These are phyloP conservation scores for Fusarium camptoceras DNA, from an alignment of 2,329 filamentous ascomycete species.

Conservation along the genomic window DNA sequence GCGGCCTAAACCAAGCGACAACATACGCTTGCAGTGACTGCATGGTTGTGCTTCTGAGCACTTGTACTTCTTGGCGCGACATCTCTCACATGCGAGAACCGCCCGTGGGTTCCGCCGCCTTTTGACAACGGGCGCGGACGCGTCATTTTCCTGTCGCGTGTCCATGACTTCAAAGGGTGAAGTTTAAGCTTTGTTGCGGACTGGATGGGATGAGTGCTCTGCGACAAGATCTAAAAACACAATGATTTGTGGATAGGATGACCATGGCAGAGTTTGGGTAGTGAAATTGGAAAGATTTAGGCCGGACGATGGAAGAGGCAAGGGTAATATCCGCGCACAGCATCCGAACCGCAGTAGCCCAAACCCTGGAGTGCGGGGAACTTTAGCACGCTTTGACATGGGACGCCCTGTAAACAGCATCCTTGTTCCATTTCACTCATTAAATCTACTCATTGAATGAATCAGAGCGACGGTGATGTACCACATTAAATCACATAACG, in stretches of 20 bases:
- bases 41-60: constrained; percentile 10
- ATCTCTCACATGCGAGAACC: constrained; percentile 7
- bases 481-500: background rate
- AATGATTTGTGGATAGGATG: background rate
- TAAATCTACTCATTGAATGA: background rate
- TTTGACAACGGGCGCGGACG: constrained; percentile 2
- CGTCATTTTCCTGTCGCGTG: constrained; percentile 14
- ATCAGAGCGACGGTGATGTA: background rate
- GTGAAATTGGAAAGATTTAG: background rate
- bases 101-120: background rate
- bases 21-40: constrained; percentile 7
- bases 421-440: background rate
- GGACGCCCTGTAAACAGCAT: background rate
- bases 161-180: background rate
- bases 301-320: background rate
- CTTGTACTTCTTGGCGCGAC: constrained; percentile 14
- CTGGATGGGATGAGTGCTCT: background rate
- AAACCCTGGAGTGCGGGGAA: background rate
- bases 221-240: background rate
- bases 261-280: background rate
- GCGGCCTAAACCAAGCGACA: background rate
- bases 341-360: background rate
- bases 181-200: background rate
- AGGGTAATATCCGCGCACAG: background rate
- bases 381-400: background rate